These are phyloP conservation scores for Taiozyma sp. DNA, from an alignment of 1,139 yeast genomes.

Conservation along the genomic window DNA sequence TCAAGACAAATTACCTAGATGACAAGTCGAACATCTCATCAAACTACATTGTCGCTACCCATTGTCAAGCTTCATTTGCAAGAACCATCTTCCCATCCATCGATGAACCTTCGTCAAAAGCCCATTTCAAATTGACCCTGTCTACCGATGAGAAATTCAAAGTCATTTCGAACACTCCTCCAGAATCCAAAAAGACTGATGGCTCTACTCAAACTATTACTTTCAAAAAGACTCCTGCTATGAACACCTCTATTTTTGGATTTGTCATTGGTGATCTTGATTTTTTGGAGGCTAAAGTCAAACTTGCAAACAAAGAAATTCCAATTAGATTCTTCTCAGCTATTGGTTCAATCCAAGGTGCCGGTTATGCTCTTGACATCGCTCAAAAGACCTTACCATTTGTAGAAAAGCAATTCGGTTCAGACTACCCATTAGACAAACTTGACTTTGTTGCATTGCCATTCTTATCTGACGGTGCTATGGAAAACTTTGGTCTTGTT, in stretches of 20 bases:
- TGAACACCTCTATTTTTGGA: constrained; percentile 58
- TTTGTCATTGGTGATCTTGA: constrained; percentile 65
- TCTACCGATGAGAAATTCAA: constrained; percentile 39
- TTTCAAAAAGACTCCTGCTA: constrained; percentile 50
- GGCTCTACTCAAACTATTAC: constrained; percentile 29
- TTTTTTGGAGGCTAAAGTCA: constrained; percentile 33
- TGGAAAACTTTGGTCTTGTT: constrained; percentile 73
- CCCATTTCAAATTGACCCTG: constrained; percentile 43
- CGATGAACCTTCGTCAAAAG: constrained; percentile 55
- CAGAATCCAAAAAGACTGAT: constrained; percentile 21
- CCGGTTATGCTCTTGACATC: constrained; percentile 40
- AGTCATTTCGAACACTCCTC: constrained; percentile 44
- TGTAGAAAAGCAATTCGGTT: constrained; percentile 36
- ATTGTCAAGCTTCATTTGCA: constrained; percentile 63
- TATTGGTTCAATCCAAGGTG: constrained; percentile 43
- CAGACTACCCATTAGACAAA: constrained; percentile 50
- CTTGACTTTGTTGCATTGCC: constrained; percentile 65
- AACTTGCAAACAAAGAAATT: constrained; percentile 23
- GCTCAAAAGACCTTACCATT: constrained; percentile 42
- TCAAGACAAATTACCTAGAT: constrained; percentile 57
- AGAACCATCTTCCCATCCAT: constrained; percentile 57
- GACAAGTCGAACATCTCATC: constrained; percentile 40
- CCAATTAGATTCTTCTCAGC: constrained; percentile 52
- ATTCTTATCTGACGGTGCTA: constrained; percentile 67
- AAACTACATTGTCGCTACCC: constrained; percentile 56